Evolutionary conservation across 2,329 filamentous ascomycete genomes (phyloP), one percentile per base, ranked within the genome.

Genomic region (Nothophoma quercina): DNA sequence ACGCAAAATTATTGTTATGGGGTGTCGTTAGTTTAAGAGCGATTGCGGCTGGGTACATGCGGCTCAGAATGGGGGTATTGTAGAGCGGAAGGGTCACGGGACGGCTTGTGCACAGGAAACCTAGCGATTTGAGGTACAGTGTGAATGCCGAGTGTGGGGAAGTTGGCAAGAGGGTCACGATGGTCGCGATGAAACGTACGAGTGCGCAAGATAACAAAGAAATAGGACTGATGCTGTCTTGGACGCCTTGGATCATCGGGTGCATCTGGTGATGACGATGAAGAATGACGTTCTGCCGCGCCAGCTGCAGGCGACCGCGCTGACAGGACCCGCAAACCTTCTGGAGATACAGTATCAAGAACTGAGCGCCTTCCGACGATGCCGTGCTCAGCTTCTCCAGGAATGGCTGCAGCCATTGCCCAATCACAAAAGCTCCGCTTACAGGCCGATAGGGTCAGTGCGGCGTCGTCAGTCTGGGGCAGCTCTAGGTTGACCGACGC

Each of bases 401-500:
- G 50, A 42, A 52, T 43, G 13, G 32, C 36, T 30, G 30, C 42
- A 42, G 44, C 25, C 51, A 49, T 54, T 44, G 51, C 1, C 51
- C 44, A 54, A 49, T 54, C 28, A 54, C 6, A 25, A 49, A 49
- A 34, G 44, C 51, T 49, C 51, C 51, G 51, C 30, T 43, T 16
- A 12, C 39, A 54, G 32, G 21, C 51, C 51, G 51, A 43, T 42
- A 26, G 7, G 49, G 25, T 19, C 30, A 15, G 32, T 52, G 36
- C 36, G 36, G 15, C 25, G 30, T 35, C 25, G 23, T 48, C 49
- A 33, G 36, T 44, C 44, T 54, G 51, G 51, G 40, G 51, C 51
- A 48, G 40, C 21, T 40, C 19, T 35, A 28, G 58, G 51, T 44
- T 62, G 60, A 52, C 66, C 66, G 66, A 68, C 59, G 59, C 57